Percentiles rank a stretch among this genome's conserved stretches.
phyloP scores from a whole-genome alignment of 2,329 filamentous ascomycete species.

The Biscogniauxia sp. region DNA sequence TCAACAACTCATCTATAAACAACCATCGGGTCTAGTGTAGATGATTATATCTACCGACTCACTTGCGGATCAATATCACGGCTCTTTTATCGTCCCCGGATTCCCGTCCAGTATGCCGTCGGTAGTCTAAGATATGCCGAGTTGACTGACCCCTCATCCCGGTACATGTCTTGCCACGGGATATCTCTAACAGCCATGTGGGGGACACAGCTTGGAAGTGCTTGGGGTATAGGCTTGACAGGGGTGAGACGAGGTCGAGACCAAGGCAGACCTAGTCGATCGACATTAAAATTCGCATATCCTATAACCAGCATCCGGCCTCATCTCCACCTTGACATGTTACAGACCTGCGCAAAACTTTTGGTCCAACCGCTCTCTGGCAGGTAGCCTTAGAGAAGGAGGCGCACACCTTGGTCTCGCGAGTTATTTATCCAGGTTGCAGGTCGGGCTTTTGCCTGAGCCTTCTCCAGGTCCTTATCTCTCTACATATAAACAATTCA shows the following conservation, averaged over 20 bases:
- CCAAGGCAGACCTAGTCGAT: neutral
- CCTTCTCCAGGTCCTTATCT: neutral
- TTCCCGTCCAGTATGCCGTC: neutral
- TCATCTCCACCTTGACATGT: neutral
- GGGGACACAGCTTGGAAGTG: conserved; percentile 7
- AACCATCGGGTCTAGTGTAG: neutral
- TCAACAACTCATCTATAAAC: neutral
- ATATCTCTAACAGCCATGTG: conserved; percentile 15
- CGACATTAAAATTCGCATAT: neutral
- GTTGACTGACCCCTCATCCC: conserved; percentile 20
- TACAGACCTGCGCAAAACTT: neutral
- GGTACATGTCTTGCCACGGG: conserved; percentile 8
- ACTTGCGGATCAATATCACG: neutral
- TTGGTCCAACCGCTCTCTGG: neutral
- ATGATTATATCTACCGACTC: neutral
- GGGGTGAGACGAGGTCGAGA: neutral
- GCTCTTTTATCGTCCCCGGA: too few species aligned
- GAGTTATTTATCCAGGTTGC: neutral
- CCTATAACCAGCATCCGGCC: neutral
- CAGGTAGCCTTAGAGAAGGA: neutral
- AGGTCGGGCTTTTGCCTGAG: neutral
- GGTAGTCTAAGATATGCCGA: conserved; percentile 12
- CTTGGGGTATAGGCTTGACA: neutral
- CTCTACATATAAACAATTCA: neutral
- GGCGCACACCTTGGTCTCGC: neutral